Percentiles rank a stretch among this genome's conserved stretches.
Conservation (phyloP, 2,329 filamentous ascomycete genomes). For the Talaromyces verruculosus region DNA sequence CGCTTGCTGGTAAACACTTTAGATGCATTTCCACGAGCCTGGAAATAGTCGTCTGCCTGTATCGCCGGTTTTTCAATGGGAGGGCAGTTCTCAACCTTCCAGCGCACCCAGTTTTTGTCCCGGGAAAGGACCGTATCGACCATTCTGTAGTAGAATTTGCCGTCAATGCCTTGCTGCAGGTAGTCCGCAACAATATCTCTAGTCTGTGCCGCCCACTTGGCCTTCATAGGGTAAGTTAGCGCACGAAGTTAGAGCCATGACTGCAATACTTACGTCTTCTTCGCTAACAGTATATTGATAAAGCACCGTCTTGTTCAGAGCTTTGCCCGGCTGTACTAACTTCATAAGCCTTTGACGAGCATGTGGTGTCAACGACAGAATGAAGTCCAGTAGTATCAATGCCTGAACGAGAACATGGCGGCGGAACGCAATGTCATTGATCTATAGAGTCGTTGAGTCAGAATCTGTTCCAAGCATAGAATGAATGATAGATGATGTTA, state of each 20-base stretch:
- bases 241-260: slow-evolving; percentile 18
- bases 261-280: slow-evolving; percentile 65
- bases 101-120: slow-evolving; percentile 98
- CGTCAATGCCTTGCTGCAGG: slow-evolving; percentile 75
- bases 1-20: slow-evolving; percentile 70
- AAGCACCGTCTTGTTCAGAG: slow-evolving; percentile 83
- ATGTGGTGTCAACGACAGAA: slow-evolving; percentile 81
- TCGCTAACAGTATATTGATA: slow-evolving; percentile 77
- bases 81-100: slow-evolving; percentile 94
- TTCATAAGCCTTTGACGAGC: slow-evolving; percentile 73
- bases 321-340: slow-evolving; percentile 39
- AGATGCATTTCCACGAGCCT: slow-evolving; percentile 65
- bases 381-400: slow-evolving; percentile 89
- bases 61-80: slow-evolving; percentile 77
- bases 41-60: slow-evolving; percentile 65
- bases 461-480: background rate
- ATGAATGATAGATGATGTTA: slow-evolving; percentile 38
- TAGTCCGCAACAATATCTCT: slow-evolving; percentile 78
- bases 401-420: slow-evolving; percentile 93
- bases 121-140: slow-evolving; percentile 92
- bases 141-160: slow-evolving; percentile 92
- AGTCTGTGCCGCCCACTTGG: slow-evolving; percentile 80
- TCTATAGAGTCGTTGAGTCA: slow-evolving; percentile 48
- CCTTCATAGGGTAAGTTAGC: slow-evolving; percentile 48
- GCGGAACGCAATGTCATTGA: slow-evolving; percentile 91